Conservation (phyloP, 441 rosid genomes). For the Populus tomentosa region DNA sequence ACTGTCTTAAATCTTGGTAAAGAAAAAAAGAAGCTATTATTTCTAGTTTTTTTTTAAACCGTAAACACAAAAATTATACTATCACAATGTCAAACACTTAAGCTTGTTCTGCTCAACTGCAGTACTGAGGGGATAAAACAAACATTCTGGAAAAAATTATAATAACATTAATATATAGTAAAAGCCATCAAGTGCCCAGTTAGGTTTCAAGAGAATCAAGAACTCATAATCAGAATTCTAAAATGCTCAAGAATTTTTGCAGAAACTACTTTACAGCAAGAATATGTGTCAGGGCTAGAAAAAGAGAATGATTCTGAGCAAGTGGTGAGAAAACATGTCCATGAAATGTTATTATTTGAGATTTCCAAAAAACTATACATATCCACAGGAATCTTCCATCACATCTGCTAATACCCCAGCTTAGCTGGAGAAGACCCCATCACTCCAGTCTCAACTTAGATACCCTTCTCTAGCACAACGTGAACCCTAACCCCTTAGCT, state of each 20-base stretch:
- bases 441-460: background rate
- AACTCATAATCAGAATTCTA: slow-evolving; percentile 1
- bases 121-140: background rate
- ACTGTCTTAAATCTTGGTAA: too few relatives aligned
- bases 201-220: background rate
- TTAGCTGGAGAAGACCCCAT: slow-evolving; percentile 27
- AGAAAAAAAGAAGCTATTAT: too few relatives aligned
- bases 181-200: background rate
- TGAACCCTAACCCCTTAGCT: background rate
- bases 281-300: slow-evolving; percentile 13
- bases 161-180: background rate
- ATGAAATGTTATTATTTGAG: slow-evolving; percentile 8
- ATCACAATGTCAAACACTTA: background rate
- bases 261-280: slow-evolving; percentile 25
- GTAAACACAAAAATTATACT: too few relatives aligned
- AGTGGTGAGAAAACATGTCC: slow-evolving; percentile 28
- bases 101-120: background rate
- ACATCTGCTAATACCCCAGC: slow-evolving; percentile 17
- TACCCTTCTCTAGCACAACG: background rate
- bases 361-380: slow-evolving; percentile 21
- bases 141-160: background rate
- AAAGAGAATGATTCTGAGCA: slow-evolving; percentile 34
- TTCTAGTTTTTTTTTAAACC: too few relatives aligned
- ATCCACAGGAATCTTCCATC: slow-evolving; percentile 35
- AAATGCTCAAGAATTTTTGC: slow-evolving; percentile 14